phyloP scores from a whole-genome alignment of 352 stramenopile species.

The Phytophthora sp. region DNA sequence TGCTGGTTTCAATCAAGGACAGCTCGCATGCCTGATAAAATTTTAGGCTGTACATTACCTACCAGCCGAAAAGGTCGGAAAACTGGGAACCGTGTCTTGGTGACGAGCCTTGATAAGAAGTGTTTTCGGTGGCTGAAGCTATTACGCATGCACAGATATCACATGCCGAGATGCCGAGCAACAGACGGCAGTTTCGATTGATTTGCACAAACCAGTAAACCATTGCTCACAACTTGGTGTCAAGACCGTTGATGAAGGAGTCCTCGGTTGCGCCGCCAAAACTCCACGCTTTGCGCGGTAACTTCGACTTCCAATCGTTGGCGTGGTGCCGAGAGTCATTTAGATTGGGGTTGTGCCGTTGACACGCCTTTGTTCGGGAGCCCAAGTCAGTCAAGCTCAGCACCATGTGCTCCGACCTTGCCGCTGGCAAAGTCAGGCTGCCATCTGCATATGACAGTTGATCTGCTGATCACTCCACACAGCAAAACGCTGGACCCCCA shows the following conservation, averaged over 20 bases:
- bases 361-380: slow-evolving; percentile 13
- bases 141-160: too few species aligned
- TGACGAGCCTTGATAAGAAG: slow-evolving; percentile 4
- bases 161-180: not conserved
- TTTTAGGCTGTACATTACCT: too few species aligned
- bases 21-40: not conserved
- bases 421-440: not conserved
- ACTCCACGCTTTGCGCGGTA: slow-evolving; percentile 13
- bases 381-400: not conserved
- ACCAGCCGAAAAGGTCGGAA: slow-evolving; percentile 17
- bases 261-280: not conserved
- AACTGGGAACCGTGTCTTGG: slow-evolving; percentile 12
- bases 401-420: slow-evolving; percentile 13
- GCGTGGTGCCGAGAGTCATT: slow-evolving; percentile 21
- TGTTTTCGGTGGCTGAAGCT: slow-evolving; percentile 9
- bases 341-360: slow-evolving; percentile 17
- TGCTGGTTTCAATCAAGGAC: not conserved
- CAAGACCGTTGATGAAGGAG: too few species aligned
- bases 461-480: slow-evolving; percentile 2
- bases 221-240: slow-evolving; percentile 1
- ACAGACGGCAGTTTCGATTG: slow-evolving; percentile 3
- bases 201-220: slow-evolving; percentile 10
- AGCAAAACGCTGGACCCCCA: not conserved
- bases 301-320: slow-evolving; percentile 20
- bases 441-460: not conserved